A percentile compares a stretch with the other conserved stretches of the same genome.
Conservation (phyloP, 805 yeast genomes). For the Starmerella bombicola region DNA sequence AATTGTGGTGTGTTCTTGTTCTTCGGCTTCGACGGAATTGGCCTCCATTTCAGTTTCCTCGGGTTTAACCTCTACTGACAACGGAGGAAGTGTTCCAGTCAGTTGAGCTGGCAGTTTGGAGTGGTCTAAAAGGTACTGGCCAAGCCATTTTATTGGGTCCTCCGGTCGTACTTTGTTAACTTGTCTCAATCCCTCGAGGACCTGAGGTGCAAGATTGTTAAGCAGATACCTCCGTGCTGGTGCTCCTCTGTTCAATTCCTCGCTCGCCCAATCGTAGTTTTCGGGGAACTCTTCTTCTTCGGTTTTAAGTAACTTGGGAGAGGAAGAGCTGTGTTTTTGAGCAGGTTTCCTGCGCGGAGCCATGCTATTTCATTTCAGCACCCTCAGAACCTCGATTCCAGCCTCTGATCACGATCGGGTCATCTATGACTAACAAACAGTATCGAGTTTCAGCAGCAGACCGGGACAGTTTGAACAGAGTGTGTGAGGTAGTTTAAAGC, state of each 20-base stretch:
- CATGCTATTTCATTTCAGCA: neutral
- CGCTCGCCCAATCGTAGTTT: neutral
- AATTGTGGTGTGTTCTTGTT: too few species aligned
- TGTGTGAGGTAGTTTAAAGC: too few species aligned
- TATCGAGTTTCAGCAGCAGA: too few species aligned
- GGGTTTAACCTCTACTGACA: too few species aligned
- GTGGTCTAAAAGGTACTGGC: conserved; percentile 16
- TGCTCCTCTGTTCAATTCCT: conserved; percentile 44
- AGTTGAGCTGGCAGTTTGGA: too few species aligned
- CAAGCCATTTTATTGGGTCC: conserved; percentile 21
- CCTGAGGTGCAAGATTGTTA: conserved; percentile 42
- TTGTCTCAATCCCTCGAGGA: conserved; percentile 50
- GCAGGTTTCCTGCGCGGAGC: neutral
- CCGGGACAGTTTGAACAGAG: too few species aligned
- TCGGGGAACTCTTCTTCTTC: conserved; percentile 4
- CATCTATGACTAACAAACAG: too few species aligned
- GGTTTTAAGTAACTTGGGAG: neutral
- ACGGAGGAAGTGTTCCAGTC: too few species aligned
- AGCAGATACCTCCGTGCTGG: conserved; percentile 58
- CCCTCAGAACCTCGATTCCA: too few species aligned
- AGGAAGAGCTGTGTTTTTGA: conserved; percentile 1
- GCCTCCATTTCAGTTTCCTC: neutral
- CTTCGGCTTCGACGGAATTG: neutral
- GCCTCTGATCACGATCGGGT: too few species aligned
- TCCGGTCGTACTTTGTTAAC: conserved; percentile 34